Evolutionary conservation across 2,329 filamentous ascomycete genomes (phyloP).

Genomic region (Hypomyces rosellus): DNA sequence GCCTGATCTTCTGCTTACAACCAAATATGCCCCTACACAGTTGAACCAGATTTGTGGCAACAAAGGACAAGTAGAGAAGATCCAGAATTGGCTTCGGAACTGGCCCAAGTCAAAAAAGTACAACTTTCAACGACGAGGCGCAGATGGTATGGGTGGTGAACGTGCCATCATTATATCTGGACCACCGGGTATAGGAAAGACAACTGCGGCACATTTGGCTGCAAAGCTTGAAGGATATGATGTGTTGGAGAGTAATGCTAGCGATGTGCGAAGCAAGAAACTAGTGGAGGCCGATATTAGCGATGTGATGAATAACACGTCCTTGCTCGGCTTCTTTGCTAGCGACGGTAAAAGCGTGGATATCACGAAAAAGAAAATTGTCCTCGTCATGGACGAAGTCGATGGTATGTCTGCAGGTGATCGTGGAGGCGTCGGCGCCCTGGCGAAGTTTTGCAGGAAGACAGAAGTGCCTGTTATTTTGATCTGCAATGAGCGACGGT

Average conservation of each 20-base stretch:
- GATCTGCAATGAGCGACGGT: slow-evolving; percentile 90
- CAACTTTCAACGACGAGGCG: slow-evolving; percentile 74
- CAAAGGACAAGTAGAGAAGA: slow-evolving; percentile 80
- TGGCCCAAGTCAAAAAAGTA: slow-evolving; percentile 76
- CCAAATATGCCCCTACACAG: slow-evolving; percentile 85
- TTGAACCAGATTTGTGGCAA: slow-evolving; percentile 92
- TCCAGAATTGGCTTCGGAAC: slow-evolving; percentile 78
- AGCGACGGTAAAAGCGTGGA: slow-evolving; percentile 77
- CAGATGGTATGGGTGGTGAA: slow-evolving; percentile 75
- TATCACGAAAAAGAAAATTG: slow-evolving; percentile 79
- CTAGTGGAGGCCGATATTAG: slow-evolving; percentile 82
- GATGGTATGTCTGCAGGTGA: slow-evolving; percentile 98
- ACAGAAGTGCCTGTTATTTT: slow-evolving; percentile 91
- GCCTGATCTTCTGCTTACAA: slow-evolving; percentile 76
- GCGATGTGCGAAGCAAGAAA: slow-evolving; percentile 92
- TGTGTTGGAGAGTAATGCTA: slow-evolving; percentile 90
- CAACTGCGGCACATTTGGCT: slow-evolving; percentile 89
- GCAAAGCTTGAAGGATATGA: slow-evolving; percentile 92
- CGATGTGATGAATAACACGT: slow-evolving; percentile 90
- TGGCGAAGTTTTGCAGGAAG: slow-evolving; percentile 93
- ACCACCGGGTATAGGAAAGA: slow-evolving; percentile 95
- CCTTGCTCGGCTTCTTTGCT: slow-evolving; percentile 84
- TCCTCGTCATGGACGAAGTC: slow-evolving; percentile 97
- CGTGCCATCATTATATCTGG: slow-evolving; percentile 94
- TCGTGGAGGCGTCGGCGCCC: slow-evolving; percentile 86